phyloP scores from a whole-genome alignment of 345 rosid species.

The Zanthoxylum bungeanum region DNA sequence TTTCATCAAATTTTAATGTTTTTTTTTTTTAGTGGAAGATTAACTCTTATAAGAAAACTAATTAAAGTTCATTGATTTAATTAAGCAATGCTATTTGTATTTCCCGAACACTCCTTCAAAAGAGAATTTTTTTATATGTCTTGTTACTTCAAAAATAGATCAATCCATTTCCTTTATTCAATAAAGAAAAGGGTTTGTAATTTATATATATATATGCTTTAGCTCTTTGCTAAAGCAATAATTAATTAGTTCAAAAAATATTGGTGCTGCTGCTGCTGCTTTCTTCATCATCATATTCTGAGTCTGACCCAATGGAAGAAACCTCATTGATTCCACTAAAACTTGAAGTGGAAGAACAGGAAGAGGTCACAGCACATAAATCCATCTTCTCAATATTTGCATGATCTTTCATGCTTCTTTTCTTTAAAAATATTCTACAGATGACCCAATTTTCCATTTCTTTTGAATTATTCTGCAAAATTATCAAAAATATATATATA shows the following conservation, averaged over 20 bases:
- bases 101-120: too few relatives aligned
- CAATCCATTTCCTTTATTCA: background rate
- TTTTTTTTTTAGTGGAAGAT: too few relatives aligned
- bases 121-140: too few relatives aligned
- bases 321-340: constrained; percentile 20
- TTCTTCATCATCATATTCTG: constrained; percentile 30
- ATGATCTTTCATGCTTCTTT: constrained; percentile 21
- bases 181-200: background rate
- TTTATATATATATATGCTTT: background rate
- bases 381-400: background rate
- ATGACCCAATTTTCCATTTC: constrained; percentile 45
- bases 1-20: too few relatives aligned
- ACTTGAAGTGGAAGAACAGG: constrained; percentile 23
- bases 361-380: constrained; percentile 5
- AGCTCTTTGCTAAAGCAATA: background rate
- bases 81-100: too few relatives aligned
- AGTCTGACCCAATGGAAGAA: constrained; percentile 39
- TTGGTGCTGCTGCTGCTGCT: constrained; percentile 33
- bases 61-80: too few relatives aligned
- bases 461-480: constrained; percentile 7
- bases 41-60: too few relatives aligned
- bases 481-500: background rate
- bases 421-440: constrained; percentile 46
- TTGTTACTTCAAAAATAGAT: background rate
- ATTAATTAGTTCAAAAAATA: background rate